Evolutionary conservation across 495 filamentous ascomycete genomes (phyloP).

Genomic region (Aspergillus sclerotiicarbonarius): DNA sequence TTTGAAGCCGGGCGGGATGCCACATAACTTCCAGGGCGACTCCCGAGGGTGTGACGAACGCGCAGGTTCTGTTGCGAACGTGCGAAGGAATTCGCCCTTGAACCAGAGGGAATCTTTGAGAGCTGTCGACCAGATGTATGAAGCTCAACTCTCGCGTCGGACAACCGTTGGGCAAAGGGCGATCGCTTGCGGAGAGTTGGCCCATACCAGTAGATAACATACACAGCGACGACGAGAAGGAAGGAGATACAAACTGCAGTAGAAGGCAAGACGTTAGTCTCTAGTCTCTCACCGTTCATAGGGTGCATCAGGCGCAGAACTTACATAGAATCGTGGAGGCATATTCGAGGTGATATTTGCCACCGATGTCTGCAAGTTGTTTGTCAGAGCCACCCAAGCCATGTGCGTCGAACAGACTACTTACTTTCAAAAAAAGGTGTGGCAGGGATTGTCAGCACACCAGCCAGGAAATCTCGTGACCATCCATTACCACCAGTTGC

Average conservation of each 20-base stretch:
- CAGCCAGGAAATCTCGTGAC: conserved; percentile 79
- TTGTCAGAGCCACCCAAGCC: not conserved
- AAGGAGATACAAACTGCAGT: conserved; percentile 58
- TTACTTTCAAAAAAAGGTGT: conserved; percentile 63
- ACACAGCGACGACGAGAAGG: conserved; percentile 69
- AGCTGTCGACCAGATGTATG: conserved; percentile 38
- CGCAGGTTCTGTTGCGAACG: conserved; percentile 51
- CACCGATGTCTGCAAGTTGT: conserved; percentile 54
- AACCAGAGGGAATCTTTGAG: conserved; percentile 38
- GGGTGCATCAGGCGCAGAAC: conserved; percentile 11
- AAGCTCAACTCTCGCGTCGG: conserved; percentile 48
- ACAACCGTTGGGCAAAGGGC: conserved; percentile 71
- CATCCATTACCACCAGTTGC: conserved; percentile 72
- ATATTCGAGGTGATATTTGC: conserved; percentile 58
- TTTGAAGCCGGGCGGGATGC: conserved; percentile 37
- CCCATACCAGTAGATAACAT: conserved; percentile 76
- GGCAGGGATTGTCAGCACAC: conserved; percentile 70
- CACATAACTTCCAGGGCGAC: conserved; percentile 33
- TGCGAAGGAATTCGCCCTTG: conserved; percentile 45
- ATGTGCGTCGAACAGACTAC: conserved; percentile 16
- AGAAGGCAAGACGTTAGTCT: not conserved
- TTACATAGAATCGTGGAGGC: conserved; percentile 69
- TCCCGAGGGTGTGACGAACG: conserved; percentile 44
- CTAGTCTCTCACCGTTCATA: not conserved
- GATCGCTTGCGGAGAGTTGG: conserved; percentile 65